Base-by-base conservation (phyloP, 2,329 filamentous ascomycete species). In the Cercospora sp. region DNA sequence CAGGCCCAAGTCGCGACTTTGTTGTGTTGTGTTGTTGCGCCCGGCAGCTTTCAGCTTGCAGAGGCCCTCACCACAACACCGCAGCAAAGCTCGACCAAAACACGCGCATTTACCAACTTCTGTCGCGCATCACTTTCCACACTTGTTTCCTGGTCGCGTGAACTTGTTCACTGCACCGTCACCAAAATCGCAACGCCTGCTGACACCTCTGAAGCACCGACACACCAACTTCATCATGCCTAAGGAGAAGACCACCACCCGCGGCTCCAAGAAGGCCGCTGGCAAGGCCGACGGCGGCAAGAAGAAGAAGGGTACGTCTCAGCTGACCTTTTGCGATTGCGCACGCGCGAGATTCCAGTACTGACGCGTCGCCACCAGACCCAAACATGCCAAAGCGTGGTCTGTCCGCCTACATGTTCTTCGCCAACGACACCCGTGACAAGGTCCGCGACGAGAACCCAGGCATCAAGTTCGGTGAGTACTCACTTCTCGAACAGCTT, bases 331-430 rank as follows among this genome's bases (percentile, higher is more conserved):
- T 60, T 49, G n/a, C 18, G 5, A 49, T 1, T 13, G 21, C 51
- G 55, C 53, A 62, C 62, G 30, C 60, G 55, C 58, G 40, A n/a
- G 18, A 40, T 60, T 66, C 21, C 57, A 6, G 51, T 60, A 34
- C 73, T 74, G 60, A 76, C 72, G 24, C 18, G 45, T 61, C 21
- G 16, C 45, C 59, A 43, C 43, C 77, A 97, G 94, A 97, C 84
- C 93, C 93, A 83, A 97, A 97, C 84, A 94, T 94, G 70, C 95
- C 95, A 82, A 99, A 98, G 93, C 93, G 95, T 84, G 95, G 94
- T 86, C 92, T 99, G 61, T 98, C 95, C 64, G 95, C 95, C 73
- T 99, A 99, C 89, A 99, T 99, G 95, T 98, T 98, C 91, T 99
- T 98, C 82, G 95, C 95, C 89, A 98, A 98, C 80, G 95, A 98